Evolutionary conservation across 2,329 filamentous ascomycete species (phyloP).

Genomic region (Zelopaecilomyces penicillatus): DNA sequence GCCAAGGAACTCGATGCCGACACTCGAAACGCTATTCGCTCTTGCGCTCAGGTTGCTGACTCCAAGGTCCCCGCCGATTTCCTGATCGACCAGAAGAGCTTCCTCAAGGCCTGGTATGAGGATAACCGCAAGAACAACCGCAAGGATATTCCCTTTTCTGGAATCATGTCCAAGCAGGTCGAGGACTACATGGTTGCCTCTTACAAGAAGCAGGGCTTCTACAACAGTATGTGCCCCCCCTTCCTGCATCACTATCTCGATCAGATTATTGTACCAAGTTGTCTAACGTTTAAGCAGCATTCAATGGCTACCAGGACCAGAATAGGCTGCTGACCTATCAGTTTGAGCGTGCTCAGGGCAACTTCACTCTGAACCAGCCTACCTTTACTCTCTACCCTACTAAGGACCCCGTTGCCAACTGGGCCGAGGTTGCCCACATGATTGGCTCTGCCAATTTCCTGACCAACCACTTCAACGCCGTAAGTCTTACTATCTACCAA

Average conservation of each 20-base stretch:
- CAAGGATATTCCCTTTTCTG: conserved; percentile 6
- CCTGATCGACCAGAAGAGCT: conserved; percentile 1
- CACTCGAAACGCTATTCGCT: conserved; percentile 4
- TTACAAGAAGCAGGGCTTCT: conserved; percentile 8
- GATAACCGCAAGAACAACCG: not conserved
- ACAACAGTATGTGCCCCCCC: conserved; percentile 1
- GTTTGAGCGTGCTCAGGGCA: conserved; percentile 7
- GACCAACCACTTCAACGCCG: conserved; percentile 4
- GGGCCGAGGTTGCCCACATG: conserved; percentile 1
- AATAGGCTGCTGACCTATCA: conserved; percentile 6
- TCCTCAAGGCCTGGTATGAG: not conserved
- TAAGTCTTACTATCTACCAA: not conserved
- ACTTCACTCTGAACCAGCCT: conserved; percentile 4
- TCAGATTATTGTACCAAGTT: too few relatives aligned
- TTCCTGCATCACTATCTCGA: too few relatives aligned
- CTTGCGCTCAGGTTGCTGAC: conserved; percentile 3
- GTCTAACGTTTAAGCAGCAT: not conserved
- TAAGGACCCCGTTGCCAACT: conserved; percentile 4
- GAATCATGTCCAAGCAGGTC: conserved; percentile 7
- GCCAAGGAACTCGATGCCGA: conserved; percentile 6
- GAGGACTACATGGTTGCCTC: conserved; percentile 8
- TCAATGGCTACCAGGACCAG: conserved; percentile 6
- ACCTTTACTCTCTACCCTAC: conserved; percentile 6
- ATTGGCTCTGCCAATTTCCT: conserved; percentile 3
- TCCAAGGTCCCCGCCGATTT: conserved; percentile 1